These are phyloP conservation scores for Quercus glauca DNA, from an alignment of 306 rosid genomes.

Conservation along the genomic window DNA sequence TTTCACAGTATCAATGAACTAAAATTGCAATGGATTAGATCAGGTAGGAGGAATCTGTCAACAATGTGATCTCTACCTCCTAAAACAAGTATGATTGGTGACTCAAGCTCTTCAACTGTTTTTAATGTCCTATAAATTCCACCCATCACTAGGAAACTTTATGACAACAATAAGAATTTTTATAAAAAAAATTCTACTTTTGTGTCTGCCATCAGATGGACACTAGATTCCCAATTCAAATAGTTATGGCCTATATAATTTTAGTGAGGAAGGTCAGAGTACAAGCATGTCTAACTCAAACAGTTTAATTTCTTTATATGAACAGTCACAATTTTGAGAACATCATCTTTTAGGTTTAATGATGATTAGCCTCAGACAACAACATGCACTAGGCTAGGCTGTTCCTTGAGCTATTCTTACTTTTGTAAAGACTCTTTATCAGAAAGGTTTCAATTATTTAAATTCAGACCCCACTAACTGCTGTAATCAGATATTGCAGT, in stretches of 20 bases:
- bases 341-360: slow-evolving; percentile 31
- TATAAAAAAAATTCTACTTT: slow-evolving; percentile 14
- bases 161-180: slow-evolving; percentile 22
- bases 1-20: neutral
- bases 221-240: slow-evolving; percentile 32
- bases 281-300: slow-evolving; percentile 14
- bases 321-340: slow-evolving; percentile 26
- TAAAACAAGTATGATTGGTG: neutral
- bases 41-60: neutral
- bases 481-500: slow-evolving; percentile 15
- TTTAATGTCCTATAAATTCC: neutral
- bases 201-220: slow-evolving; percentile 35
- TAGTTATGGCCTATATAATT: slow-evolving; percentile 21
- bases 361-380: slow-evolving; percentile 39
- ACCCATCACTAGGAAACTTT: slow-evolving; percentile 13
- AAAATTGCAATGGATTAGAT: neutral
- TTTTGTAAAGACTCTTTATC: slow-evolving; percentile 39
- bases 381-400: slow-evolving; percentile 49
- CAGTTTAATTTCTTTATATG: slow-evolving; percentile 8
- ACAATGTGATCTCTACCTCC: neutral
- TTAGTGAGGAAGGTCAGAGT: slow-evolving; percentile 27
- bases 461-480: slow-evolving; percentile 43
- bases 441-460: slow-evolving; percentile 45
- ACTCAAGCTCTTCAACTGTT: neutral
- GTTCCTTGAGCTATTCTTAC: slow-evolving; percentile 36